Conservation (phyloP, 352 stramenopile species). For the Salisapilia sapeloensis region DNA sequence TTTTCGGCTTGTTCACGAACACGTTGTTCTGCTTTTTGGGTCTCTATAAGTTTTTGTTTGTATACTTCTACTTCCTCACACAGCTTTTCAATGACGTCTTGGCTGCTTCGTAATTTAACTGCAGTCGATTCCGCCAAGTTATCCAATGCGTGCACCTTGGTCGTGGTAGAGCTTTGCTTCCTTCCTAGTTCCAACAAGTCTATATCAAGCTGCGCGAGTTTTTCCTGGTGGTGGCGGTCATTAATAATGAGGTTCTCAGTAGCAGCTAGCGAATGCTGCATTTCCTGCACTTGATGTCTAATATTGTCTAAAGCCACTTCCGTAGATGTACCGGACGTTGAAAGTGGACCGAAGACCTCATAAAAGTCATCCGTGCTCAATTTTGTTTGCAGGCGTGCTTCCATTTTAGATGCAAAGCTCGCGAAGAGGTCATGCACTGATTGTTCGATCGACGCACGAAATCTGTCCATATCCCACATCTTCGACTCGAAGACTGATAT, state of each 20-base stretch:
- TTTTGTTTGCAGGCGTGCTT: conserved; percentile 26
- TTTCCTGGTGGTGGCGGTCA: conserved; percentile 24
- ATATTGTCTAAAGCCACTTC: not conserved
- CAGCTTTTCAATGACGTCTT: too few species aligned
- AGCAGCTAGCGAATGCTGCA: too few species aligned
- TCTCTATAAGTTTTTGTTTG: too few species aligned
- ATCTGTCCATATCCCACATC: conserved; percentile 30
- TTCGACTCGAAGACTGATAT: conserved; percentile 39
- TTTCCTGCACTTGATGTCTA: not conserved
- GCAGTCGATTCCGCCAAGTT: conserved; percentile 9
- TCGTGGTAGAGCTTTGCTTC: conserved; percentile 23
- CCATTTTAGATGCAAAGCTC: conserved; percentile 31
- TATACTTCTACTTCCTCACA: too few species aligned
- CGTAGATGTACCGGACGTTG: too few species aligned
- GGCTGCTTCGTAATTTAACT: too few species aligned
- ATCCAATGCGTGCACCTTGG: conserved; percentile 21
- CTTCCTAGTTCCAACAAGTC: conserved; percentile 24
- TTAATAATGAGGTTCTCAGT: too few species aligned
- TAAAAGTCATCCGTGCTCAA: conserved; percentile 47
- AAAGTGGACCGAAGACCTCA: conserved; percentile 44
- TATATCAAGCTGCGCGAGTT: conserved; percentile 24
- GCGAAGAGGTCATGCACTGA: conserved; percentile 38
- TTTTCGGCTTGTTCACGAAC: conserved; percentile 6
- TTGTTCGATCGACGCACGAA: conserved; percentile 31
- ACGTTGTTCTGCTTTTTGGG: conserved; percentile 6